These are phyloP conservation scores for Oemleria cerasiformis DNA, from an alignment of 306 rosid genomes.

Conservation along the genomic window DNA sequence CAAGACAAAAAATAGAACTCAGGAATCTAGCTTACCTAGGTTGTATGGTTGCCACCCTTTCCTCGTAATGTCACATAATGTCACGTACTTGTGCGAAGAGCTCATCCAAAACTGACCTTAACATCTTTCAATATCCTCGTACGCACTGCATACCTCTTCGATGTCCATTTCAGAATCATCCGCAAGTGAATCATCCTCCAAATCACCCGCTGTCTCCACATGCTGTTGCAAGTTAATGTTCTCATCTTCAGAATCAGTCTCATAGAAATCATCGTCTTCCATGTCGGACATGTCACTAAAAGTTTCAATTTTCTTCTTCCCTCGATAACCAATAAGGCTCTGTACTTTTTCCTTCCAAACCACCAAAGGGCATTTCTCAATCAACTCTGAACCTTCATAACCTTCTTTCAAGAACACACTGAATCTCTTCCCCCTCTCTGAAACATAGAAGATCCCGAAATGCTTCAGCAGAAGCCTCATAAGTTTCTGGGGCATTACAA, in stretches of 20 bases:
- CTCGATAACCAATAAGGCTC: conserved; percentile 52
- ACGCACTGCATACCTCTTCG: conserved; percentile 42
- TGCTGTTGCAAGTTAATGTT: conserved; percentile 32
- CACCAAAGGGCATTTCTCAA: conserved; percentile 72
- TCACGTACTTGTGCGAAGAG: no score
- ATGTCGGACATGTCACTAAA: conserved; percentile 52
- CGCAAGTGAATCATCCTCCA: conserved; percentile 30
- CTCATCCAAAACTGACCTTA: background rate
- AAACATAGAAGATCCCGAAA: conserved; percentile 79
- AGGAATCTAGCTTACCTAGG: no score
- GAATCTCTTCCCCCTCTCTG: conserved; percentile 93
- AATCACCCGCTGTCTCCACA: conserved; percentile 29
- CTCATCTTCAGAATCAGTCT: conserved; percentile 42
- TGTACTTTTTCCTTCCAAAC: conserved; percentile 73
- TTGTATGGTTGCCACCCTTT: no score
- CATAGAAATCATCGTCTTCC: conserved; percentile 40
- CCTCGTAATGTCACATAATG: no score
- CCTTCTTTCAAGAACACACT: conserved; percentile 76
- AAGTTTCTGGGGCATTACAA: conserved; percentile 88
- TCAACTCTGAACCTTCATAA: conserved; percentile 64
- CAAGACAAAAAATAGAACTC: no score
- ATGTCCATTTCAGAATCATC: conserved; percentile 57
- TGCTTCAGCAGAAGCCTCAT: conserved; percentile 90
- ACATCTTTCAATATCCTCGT: conserved; percentile 21
- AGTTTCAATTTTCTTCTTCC: conserved; percentile 56